These are phyloP conservation scores for Chaetomium olivaceum DNA, from an alignment of 2,329 filamentous ascomycete species.

Conservation along the genomic window DNA sequence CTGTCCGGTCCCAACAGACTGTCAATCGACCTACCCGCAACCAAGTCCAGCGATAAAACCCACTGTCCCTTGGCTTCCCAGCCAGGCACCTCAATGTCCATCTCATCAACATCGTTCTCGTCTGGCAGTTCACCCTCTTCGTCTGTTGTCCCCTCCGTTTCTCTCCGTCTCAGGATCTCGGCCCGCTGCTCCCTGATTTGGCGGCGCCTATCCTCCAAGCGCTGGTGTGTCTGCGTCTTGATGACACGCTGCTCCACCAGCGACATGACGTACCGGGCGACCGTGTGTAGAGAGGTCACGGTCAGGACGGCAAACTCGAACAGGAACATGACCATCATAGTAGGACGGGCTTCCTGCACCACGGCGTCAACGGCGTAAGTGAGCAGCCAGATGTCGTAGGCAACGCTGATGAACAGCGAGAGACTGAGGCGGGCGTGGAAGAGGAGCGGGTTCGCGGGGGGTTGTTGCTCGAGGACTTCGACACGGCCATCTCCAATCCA, in stretches of 20 bases:
- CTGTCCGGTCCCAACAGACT: too few relatives aligned
- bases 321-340: slow-evolving; percentile 99
- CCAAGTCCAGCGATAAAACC: slow-evolving; percentile 82
- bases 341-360: slow-evolving; percentile 82
- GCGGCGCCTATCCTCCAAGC: slow-evolving; percentile 66
- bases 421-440: slow-evolving; percentile 82
- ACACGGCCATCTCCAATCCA: slow-evolving; percentile 97
- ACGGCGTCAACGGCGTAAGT: slow-evolving; percentile 80
- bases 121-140: slow-evolving; percentile 53
- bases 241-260: slow-evolving; percentile 76
- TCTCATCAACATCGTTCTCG: slow-evolving; percentile 78
- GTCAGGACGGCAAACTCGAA: slow-evolving; percentile 93
- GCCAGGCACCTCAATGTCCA: slow-evolving; percentile 91
- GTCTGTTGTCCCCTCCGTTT: slow-evolving; percentile 47
- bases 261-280: slow-evolving; percentile 74
- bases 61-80: slow-evolving; percentile 97
- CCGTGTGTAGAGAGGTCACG: slow-evolving; percentile 77
- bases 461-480: slow-evolving; percentile 92
- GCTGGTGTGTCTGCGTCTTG: slow-evolving; percentile 69
- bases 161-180: slow-evolving; percentile 52
- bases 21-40: slow-evolving; percentile 63
- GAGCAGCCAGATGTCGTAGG: slow-evolving; percentile 79
- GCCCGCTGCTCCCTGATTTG: slow-evolving; percentile 64
- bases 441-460: slow-evolving; percentile 80
- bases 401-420: slow-evolving; percentile 75